phyloP scores from a whole-genome alignment of 163 green algal genomes.

The Coccomyxa subellipsoidea region DNA sequence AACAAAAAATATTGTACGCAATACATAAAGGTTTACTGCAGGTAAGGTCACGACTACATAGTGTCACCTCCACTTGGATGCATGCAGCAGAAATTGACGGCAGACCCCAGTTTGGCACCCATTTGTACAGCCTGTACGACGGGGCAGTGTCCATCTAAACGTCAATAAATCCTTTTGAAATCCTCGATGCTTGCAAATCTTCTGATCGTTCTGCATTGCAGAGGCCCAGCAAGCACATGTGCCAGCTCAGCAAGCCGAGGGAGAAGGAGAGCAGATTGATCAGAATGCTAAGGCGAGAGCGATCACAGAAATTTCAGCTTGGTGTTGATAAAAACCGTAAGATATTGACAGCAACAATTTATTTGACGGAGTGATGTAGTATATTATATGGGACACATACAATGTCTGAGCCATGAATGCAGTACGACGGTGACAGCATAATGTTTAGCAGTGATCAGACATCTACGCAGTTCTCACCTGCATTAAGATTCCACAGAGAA shows the following conservation, averaged over 20 bases:
- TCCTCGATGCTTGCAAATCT: background rate
- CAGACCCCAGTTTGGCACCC: conserved; percentile 29
- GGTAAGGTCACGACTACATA: background rate
- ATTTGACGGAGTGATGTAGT: too few species aligned
- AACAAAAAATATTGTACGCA: background rate
- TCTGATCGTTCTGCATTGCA: background rate
- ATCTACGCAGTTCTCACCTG: background rate
- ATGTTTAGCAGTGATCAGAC: too few species aligned
- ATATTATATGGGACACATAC: too few species aligned
- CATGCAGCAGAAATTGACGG: conserved; percentile 34
- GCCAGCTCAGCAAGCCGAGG: too few species aligned
- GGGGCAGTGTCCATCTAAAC: background rate
- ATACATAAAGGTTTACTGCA: background rate
- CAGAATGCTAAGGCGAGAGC: too few species aligned
- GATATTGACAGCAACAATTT: background rate
- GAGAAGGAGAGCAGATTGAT: too few species aligned
- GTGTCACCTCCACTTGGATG: conserved; percentile 45
- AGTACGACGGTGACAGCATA: background rate
- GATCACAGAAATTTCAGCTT: too few species aligned
- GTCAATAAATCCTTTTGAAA: too few species aligned
- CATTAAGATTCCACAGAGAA: background rate
- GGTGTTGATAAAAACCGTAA: background rate
- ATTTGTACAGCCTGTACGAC: conserved; percentile 32
- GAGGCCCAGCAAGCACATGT: too few species aligned
- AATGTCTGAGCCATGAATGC: too few species aligned